phyloP scores from a whole-genome alignment of 495 filamentous ascomycete species.

The Podospora bellae-mahoneyi region DNA sequence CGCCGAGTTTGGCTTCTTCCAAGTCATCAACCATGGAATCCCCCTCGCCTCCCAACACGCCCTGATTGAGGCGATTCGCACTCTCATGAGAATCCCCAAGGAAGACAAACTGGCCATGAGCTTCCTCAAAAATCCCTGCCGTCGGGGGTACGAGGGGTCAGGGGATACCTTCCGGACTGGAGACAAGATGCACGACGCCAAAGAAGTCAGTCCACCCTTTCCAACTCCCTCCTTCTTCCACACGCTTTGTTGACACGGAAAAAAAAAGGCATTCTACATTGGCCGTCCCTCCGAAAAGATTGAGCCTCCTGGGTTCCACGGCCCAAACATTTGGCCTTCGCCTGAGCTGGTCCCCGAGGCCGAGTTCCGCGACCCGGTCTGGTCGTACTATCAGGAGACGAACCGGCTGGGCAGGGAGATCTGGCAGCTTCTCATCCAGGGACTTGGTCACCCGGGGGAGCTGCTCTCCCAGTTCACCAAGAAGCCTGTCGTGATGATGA shows the following conservation, averaged over 20 bases:
- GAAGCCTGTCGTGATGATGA: conserved; percentile 43
- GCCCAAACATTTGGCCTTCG: conserved; percentile 1
- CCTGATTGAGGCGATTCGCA: conserved; percentile 24
- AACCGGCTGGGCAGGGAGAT: conserved; percentile 34
- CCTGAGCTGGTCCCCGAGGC: conserved; percentile 35
- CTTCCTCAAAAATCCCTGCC: conserved; percentile 33
- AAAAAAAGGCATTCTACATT: conserved; percentile 30
- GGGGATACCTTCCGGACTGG: conserved; percentile 29
- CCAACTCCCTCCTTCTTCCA: conserved; percentile 12
- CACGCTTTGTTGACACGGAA: neutral
- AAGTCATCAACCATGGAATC: conserved; percentile 47
- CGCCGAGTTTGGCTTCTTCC: conserved; percentile 49
- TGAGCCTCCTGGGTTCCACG: conserved; percentile 36
- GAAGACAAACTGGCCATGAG: conserved; percentile 36
- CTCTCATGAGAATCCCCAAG: conserved; percentile 33
- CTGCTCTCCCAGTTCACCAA: conserved; percentile 46
- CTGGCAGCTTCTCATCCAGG: conserved; percentile 38
- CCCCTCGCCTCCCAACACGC: conserved; percentile 25
- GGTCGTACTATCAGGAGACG: conserved; percentile 47
- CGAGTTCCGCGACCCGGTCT: conserved; percentile 43
- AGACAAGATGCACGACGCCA: conserved; percentile 36
- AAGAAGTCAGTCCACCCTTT: conserved; percentile 28
- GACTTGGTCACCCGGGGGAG: conserved; percentile 35
- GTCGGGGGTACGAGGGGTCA: conserved; percentile 40
- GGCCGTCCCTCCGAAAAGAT: conserved; percentile 47